Evolutionary conservation across 805 yeast species (phyloP).

Genomic region (Saccharomycopsis fodiens): DNA sequence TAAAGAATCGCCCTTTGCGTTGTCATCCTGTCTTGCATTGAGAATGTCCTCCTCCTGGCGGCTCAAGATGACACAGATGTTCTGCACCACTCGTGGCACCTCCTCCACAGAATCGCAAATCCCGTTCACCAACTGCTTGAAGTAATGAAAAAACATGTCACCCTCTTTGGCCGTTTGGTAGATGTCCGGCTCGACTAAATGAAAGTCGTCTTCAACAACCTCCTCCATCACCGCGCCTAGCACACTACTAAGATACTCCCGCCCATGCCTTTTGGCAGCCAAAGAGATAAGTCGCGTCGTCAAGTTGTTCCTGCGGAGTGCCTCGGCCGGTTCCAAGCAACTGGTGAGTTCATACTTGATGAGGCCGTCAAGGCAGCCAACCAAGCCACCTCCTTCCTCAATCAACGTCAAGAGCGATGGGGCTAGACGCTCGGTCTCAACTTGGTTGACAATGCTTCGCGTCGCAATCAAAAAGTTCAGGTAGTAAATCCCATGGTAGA

Average conservation of each 20-base stretch:
- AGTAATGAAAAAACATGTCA: slow-evolving; percentile 45
- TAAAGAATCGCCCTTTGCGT: too few species aligned
- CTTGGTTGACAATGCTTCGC: slow-evolving; percentile 1
- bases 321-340: slow-evolving; percentile 37
- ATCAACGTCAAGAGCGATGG: slow-evolving; percentile 5
- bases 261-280: slow-evolving; percentile 62
- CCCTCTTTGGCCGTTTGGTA: slow-evolving; percentile 35
- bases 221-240: slow-evolving; percentile 52
- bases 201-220: slow-evolving; percentile 35
- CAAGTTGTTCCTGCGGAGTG: slow-evolving; percentile 59
- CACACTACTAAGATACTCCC: slow-evolving; percentile 44
- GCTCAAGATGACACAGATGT: slow-evolving; percentile 67
- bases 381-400: slow-evolving; percentile 7
- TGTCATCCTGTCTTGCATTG: too few species aligned
- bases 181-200: slow-evolving; percentile 33
- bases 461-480: slow-evolving; percentile 39
- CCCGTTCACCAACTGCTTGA: slow-evolving; percentile 48
- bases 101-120: slow-evolving; percentile 46
- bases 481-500: not conserved
- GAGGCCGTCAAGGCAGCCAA: not conserved
- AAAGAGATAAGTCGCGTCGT: slow-evolving; percentile 71
- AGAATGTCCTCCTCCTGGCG: slow-evolving; percentile 40
- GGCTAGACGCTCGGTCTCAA: slow-evolving; percentile 14
- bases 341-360: slow-evolving; percentile 11
- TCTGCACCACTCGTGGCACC: slow-evolving; percentile 67